These are phyloP conservation scores for Kazachstania psychrophila DNA, from an alignment of 805 yeast species.

Conservation along the genomic window DNA sequence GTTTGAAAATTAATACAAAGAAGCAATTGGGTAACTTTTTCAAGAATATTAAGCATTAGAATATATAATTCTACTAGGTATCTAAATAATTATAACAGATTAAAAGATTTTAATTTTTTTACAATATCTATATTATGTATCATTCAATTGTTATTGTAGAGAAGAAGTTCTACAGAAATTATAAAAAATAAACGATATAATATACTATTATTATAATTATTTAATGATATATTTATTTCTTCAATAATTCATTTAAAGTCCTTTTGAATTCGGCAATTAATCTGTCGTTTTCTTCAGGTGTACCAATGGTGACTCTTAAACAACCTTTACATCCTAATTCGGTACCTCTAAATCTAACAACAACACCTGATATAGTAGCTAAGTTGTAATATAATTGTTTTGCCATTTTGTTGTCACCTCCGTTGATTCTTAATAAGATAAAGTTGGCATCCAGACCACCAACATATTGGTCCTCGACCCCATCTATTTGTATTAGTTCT, in stretches of 20 bases:
- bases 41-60: conserved; percentile 6
- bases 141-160: too few species aligned
- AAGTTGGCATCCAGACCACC: conserved; percentile 89
- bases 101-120: too few species aligned
- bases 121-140: too few species aligned
- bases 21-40: conserved; percentile 22
- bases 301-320: conserved; percentile 80
- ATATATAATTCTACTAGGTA: neutral
- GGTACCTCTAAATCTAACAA: conserved; percentile 82
- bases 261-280: conserved; percentile 44
- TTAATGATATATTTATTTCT: neutral
- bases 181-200: too few species aligned
- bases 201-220: neutral
- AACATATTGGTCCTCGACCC: conserved; percentile 56
- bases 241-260: conserved; percentile 16
- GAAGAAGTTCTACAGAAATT: too few species aligned
- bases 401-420: conserved; percentile 73
- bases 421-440: conserved; percentile 61
- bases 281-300: conserved; percentile 56
- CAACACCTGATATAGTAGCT: conserved; percentile 69
- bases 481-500: conserved; percentile 46
- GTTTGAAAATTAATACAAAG: conserved; percentile 19
- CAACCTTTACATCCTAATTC: conserved; percentile 88
- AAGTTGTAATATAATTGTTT: conserved; percentile 51
- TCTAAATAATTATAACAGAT: too few species aligned